Conservation (phyloP, 2,329 filamentous ascomycete genomes). For the Neonectria punicea region DNA sequence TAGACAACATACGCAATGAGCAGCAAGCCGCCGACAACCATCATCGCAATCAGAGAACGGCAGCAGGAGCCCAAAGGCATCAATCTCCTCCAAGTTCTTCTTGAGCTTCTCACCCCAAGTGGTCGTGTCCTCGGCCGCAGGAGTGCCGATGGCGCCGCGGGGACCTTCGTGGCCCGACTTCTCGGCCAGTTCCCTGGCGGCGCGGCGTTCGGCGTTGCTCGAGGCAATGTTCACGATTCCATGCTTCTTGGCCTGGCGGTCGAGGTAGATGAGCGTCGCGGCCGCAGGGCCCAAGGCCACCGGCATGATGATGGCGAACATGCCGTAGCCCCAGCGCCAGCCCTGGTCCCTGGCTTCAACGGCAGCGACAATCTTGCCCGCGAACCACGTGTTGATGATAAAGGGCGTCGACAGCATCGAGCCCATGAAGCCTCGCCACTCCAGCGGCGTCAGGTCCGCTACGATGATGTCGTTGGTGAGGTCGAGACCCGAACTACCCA, state of each 20-base stretch:
- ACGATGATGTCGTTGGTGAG: slow-evolving; percentile 72
- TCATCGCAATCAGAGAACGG: slow-evolving; percentile 55
- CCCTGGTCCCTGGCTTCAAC: slow-evolving; percentile 46
- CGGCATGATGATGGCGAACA: slow-evolving; percentile 69
- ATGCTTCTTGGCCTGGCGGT: slow-evolving; percentile 64
- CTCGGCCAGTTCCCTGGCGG: slow-evolving; percentile 30
- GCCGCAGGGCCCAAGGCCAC: slow-evolving; percentile 65
- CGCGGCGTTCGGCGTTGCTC: slow-evolving; percentile 50
- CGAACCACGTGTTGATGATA: slow-evolving; percentile 52
- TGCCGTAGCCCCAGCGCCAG: slow-evolving; percentile 63
- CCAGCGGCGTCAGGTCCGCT: slow-evolving; percentile 66
- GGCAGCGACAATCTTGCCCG: slow-evolving; percentile 52
- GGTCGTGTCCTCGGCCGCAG: slow-evolving; percentile 22
- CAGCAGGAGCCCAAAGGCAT: slow-evolving; percentile 54
- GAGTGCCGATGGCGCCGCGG: slow-evolving; percentile 31
- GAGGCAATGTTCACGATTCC: slow-evolving; percentile 55
- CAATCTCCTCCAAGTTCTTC: slow-evolving; percentile 55
- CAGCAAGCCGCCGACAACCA: slow-evolving; percentile 52
- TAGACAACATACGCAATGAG: slow-evolving; percentile 59
- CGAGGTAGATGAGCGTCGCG: slow-evolving; percentile 63
- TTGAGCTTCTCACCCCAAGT: slow-evolving; percentile 37
- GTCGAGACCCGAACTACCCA: slow-evolving; percentile 68
- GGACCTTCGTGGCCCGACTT: slow-evolving; percentile 29
- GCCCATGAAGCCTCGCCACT: slow-evolving; percentile 50
- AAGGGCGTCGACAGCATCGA: slow-evolving; percentile 44